Conservation (phyloP, 106 monocot genomes). For the Platanthera guangdongensis region DNA sequence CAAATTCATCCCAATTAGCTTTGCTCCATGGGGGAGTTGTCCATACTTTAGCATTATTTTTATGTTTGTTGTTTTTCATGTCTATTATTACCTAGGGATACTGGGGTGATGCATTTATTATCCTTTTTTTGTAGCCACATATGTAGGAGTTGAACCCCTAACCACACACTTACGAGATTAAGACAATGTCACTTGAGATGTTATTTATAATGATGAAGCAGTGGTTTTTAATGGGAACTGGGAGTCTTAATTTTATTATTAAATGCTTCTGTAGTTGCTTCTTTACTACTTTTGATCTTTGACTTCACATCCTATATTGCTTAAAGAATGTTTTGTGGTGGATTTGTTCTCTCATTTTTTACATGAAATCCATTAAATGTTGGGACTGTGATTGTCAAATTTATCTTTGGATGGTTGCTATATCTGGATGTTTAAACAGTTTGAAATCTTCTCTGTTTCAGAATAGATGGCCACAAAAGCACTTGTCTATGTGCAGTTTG, state of each 20-base stretch:
- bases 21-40: neutral
- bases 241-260: neutral
- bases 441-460: slow-evolving; percentile 18
- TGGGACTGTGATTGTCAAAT: neutral
- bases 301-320: neutral
- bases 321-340: neutral
- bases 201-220: neutral
- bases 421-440: no score
- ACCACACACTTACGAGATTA: neutral
- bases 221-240: neutral
- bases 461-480: slow-evolving; percentile 78
- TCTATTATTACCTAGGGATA: neutral
- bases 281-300: neutral
- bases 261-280: neutral
- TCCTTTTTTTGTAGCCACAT: neutral
- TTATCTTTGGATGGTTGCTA: neutral
- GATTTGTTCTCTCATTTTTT: neutral
- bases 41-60: neutral
- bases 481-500: slow-evolving; percentile 91
- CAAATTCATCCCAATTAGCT: neutral
- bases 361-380: neutral
- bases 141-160: neutral
- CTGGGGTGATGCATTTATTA: neutral
- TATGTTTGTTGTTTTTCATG: neutral
- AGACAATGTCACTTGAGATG: neutral